Percentiles rank a stretch among this genome's conserved stretches.
Evolutionary conservation across 2,329 filamentous ascomycete genomes (phyloP).

Genomic region (Botrytis byssoidea): DNA sequence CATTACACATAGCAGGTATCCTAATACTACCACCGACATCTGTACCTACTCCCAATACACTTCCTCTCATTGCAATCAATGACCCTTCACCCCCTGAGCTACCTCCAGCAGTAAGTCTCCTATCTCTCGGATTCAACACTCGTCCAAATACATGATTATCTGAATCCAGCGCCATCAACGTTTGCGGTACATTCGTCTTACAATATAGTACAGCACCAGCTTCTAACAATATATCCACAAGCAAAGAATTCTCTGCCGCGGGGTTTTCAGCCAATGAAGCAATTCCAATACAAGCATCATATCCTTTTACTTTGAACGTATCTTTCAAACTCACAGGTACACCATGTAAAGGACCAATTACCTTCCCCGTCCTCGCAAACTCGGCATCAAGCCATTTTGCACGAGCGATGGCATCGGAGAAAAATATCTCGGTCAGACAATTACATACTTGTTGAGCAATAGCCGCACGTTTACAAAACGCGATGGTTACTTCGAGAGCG

Average conservation of each 20-base stretch:
- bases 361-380: not conserved
- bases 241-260: not conserved
- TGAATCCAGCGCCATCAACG: slow-evolving; percentile 53
- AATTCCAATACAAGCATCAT: slow-evolving; percentile 1
- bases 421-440: not conserved
- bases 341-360: not conserved
- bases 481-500: not conserved
- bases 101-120: slow-evolving; percentile 58
- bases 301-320: not conserved
- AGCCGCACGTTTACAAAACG: not conserved
- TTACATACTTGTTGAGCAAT: not conserved
- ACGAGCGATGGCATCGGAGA: not conserved
- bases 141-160: slow-evolving; percentile 62
- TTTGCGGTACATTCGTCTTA: slow-evolving; percentile 68
- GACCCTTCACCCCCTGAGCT: slow-evolving; percentile 61
- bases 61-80: slow-evolving; percentile 57
- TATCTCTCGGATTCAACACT: slow-evolving; percentile 61
- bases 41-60: slow-evolving; percentile 57
- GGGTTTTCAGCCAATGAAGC: not conserved
- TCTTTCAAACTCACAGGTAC: not conserved
- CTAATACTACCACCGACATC: slow-evolving; percentile 54
- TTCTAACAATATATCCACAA: not conserved
- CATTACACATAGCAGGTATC: slow-evolving; percentile 49
- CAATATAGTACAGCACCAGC: slow-evolving; percentile 45
- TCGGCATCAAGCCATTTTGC: not conserved